Percentiles rank a stretch among this genome's conserved stretches.
These are phyloP conservation scores for Pseudocohnilembus persalinus DNA, from an alignment of 169 alveolate genomes.

Conservation along the genomic window DNA sequence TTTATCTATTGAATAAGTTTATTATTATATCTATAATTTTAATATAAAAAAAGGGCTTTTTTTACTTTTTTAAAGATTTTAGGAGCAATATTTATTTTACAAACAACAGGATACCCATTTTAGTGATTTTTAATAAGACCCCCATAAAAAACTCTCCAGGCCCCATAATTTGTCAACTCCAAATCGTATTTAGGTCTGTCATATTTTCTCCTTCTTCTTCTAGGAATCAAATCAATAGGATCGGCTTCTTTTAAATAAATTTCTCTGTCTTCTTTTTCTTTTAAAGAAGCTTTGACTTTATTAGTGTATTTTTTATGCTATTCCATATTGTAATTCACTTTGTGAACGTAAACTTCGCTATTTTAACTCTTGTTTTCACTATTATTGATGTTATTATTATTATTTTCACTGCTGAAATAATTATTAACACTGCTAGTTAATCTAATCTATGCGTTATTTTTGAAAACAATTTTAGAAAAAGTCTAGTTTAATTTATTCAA, in stretches of 20 bases:
- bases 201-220: conserved; percentile 24
- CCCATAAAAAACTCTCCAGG: conserved; percentile 18
- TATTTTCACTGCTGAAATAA: too few species aligned
- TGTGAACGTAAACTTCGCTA: conserved; percentile 20
- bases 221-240: conserved; percentile 18
- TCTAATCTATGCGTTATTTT: too few species aligned
- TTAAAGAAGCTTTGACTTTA: conserved; percentile 6
- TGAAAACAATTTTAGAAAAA: too few species aligned
- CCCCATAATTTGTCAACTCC: conserved; percentile 9
- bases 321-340: conserved; percentile 16
- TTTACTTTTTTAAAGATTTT: neutral
- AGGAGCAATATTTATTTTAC: conserved; percentile 16
- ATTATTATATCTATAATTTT: too few species aligned
- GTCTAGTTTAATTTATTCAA: too few species aligned
- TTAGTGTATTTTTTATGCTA: conserved; percentile 15
- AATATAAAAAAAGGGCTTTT: too few species aligned
- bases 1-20: neutral
- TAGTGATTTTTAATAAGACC: conserved; percentile 2
- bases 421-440: too few species aligned
- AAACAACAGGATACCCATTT: conserved; percentile 16
- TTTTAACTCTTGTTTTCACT: too few species aligned
- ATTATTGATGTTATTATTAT: too few species aligned
- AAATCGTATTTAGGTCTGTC: conserved; percentile 26
- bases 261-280: neutral
- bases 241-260: conserved; percentile 1